Base-by-base conservation (phyloP, 768 basidiomycete genomes). In the button mushroom (Agaricus bisporus) region DNA sequence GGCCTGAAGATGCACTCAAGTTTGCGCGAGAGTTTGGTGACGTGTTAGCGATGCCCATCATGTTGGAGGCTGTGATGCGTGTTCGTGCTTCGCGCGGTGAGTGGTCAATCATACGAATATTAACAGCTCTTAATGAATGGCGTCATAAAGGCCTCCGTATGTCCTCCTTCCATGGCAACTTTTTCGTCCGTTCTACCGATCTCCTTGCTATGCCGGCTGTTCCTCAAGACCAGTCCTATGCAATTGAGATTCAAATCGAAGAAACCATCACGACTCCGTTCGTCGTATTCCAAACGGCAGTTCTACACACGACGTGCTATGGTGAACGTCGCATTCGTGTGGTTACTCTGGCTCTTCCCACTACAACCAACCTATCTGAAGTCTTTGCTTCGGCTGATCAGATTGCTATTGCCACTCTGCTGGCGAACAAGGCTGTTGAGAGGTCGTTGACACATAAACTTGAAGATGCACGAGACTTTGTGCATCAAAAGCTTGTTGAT, bases 101-200 rank as follows among this genome's bases (percentile, higher is more conserved):
- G 68, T 61, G 6, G n/a, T 10, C 39, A 17, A 36, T 10, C 29
- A 17, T 32, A 26, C 18, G 41, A 22, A 7, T 51, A n/a, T 20
- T 47, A 39, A 36, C 20, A 45, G 12, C 49, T 49, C 6, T 44
- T 41, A 4, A 51, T 60, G 32, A 48, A 20, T 2, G 10, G 51
- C 17, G 5, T 29, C 11, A n/a, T 12, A 2, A 56, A 88, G 88
- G 95, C 57, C 73, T 98, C 42, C 87, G 94, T 47, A 92, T 98
- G 93, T 86, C 94, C 6, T 90, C 91, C 0, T 98, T 95, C 88
- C 93, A 98, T 61, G 95, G 95, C 57, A 98, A 98, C 74, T 97
- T 98, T 76, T 98, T 98, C 65, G 92, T 97, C 53, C 86, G 95
- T 49, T 97, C 94, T 20, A 98, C 95, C 18, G 95, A 98, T 70